A percentile compares a stretch with the other conserved stretches of the same genome.
Conservation (phyloP, 345 rosid species). For the Euphorbia pulcherrima region DNA sequence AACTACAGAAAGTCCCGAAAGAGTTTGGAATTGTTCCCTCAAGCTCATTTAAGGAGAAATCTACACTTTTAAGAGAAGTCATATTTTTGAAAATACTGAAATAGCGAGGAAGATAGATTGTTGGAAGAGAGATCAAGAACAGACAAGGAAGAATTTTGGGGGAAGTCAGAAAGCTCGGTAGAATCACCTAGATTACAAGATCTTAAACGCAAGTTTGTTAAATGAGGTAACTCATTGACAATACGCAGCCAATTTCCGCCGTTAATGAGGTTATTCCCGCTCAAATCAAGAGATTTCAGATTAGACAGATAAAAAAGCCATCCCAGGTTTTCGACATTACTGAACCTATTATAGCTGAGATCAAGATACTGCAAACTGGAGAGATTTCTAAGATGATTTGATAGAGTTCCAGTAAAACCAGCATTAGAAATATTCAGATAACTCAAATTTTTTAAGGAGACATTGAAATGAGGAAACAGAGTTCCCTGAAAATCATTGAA, state of each 20-base stretch:
- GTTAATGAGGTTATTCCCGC: background rate
- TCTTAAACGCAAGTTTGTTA: background rate
- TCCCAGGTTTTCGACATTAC: conserved; percentile 4
- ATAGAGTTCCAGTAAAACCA: conserved; percentile 35
- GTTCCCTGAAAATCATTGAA: conserved; percentile 30
- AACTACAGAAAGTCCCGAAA: conserved; percentile 14
- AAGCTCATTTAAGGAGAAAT: background rate
- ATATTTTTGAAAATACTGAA: background rate
- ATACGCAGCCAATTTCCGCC: background rate
- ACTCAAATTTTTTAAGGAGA: conserved; percentile 22
- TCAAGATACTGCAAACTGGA: conserved; percentile 40
- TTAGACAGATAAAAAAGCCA: background rate
- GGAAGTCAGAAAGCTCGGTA: background rate
- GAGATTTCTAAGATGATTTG: conserved; percentile 34
- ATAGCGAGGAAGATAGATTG: background rate
- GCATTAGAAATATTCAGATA: conserved; percentile 40
- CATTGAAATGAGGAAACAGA: conserved; percentile 34
- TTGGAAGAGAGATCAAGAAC: background rate
- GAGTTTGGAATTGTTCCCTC: conserved; percentile 16
- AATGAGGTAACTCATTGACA: background rate
- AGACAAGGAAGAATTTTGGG: background rate
- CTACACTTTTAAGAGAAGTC: background rate
- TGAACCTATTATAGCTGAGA: conserved; percentile 14
- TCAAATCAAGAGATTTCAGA: background rate
- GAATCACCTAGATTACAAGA: background rate